phyloP scores from a whole-genome alignment of 768 basidiomycete species.

The Kwoniella sp. region DNA sequence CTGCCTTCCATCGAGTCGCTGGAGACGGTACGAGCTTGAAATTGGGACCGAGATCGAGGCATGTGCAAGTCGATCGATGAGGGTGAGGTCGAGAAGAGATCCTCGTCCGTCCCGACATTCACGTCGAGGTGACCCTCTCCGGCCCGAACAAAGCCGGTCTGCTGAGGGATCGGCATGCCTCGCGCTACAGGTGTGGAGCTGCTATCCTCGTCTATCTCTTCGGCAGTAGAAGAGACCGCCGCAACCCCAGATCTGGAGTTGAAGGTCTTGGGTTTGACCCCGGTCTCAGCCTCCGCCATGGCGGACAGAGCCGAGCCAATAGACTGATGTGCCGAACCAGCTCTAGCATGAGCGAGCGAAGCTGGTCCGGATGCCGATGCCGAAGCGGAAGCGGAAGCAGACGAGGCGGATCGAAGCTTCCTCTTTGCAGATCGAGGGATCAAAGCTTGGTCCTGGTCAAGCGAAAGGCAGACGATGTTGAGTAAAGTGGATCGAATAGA shows the following conservation, averaged over 20 bases:
- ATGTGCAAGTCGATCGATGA: constrained; percentile 1
- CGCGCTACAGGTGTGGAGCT: constrained; percentile 1
- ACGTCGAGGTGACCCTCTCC: neutral
- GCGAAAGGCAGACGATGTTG: constrained; percentile 78
- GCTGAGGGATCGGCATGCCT: constrained; percentile 1
- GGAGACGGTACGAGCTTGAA: neutral
- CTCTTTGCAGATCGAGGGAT: constrained; percentile 62
- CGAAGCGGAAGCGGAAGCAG: neutral
- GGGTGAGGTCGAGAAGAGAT: constrained; percentile 5
- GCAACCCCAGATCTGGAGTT: neutral
- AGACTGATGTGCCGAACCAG: neutral
- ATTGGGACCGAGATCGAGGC: neutral
- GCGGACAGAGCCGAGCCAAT: constrained; percentile 9
- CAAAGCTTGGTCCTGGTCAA: constrained; percentile 81
- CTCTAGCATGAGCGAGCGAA: constrained; percentile 1
- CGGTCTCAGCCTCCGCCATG: neutral
- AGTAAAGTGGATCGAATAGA: constrained; percentile 69
- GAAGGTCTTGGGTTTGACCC: neutral
- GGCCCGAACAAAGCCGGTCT: neutral
- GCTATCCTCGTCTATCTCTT: constrained; percentile 5
- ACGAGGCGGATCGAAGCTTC: constrained; percentile 27
- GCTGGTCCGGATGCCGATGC: neutral
- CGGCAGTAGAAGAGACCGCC: neutral
- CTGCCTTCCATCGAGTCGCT: neutral
- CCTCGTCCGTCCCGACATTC: constrained; percentile 3